phyloP scores from a whole-genome alignment of 306 rosid species.

The Castanopsis chinensis region DNA sequence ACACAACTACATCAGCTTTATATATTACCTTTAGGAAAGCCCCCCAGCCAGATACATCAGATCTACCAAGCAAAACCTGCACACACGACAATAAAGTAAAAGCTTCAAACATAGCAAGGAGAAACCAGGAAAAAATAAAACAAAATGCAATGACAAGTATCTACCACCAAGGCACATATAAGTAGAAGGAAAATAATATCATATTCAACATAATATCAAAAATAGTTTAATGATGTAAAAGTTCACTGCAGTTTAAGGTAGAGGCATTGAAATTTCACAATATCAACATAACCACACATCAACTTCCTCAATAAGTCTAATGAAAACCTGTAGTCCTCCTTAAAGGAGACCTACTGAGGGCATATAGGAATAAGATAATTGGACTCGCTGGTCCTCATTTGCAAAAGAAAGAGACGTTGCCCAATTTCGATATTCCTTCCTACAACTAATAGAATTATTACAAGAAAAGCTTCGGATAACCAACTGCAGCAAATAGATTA shows the following conservation, averaged over 20 bases:
- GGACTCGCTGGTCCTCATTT: background rate
- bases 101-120: background rate
- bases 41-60: slow-evolving; percentile 99
- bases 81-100: slow-evolving; percentile 13
- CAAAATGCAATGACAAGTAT: background rate
- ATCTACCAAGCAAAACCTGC: slow-evolving; percentile 95
- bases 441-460: background rate
- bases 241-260: background rate
- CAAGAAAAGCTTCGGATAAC: background rate
- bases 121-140: background rate
- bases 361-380: background rate
- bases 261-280: background rate
- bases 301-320: background rate
- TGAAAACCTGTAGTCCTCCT: background rate
- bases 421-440: background rate
- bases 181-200: background rate
- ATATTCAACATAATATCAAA: background rate
- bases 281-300: background rate
- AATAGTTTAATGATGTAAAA: background rate
- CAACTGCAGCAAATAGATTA: background rate
- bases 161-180: background rate
- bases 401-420: background rate
- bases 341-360: background rate
- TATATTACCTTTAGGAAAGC: slow-evolving; percentile 82
- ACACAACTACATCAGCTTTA: slow-evolving; percentile 10